phyloP scores from a whole-genome alignment of 331 rosid genomes.

The Quercus tomentella region DNA sequence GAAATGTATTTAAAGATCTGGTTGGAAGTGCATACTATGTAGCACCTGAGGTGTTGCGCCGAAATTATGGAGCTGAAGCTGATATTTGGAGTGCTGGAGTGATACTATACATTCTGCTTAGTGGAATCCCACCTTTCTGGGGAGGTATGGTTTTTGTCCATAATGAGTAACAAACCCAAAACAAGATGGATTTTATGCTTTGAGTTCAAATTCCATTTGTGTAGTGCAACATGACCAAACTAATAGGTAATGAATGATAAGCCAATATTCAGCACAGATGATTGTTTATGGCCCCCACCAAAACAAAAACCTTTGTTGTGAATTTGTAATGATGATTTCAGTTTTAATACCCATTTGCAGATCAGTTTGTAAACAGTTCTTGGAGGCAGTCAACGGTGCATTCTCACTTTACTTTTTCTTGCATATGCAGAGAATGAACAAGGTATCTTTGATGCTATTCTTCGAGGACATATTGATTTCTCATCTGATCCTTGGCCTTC shows the following conservation, averaged over 20 bases:
- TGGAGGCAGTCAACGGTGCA: background rate
- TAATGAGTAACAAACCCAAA: background rate
- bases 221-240: background rate
- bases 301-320: too few species aligned
- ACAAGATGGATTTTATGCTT: background rate
- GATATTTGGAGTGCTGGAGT: constrained; percentile 98
- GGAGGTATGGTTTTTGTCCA: constrained; percentile 51
- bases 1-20: constrained; percentile 72
- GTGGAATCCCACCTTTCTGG: constrained; percentile 97
- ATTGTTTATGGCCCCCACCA: background rate
- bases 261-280: background rate
- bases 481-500: constrained; percentile 89
- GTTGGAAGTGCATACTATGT: constrained; percentile 98
- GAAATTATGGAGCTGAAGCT: constrained; percentile 74
- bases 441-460: constrained; percentile 78
- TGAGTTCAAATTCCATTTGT: background rate
- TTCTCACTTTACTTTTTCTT: constrained; percentile 22
- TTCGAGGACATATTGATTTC: constrained; percentile 83
- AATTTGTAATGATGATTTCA: background rate
- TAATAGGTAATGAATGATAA: background rate
- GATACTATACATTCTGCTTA: constrained; percentile 82
- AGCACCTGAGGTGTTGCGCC: constrained; percentile 88
- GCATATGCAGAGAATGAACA: constrained; percentile 75
- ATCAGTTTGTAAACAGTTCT: background rate
- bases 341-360: constrained; percentile 9